Conservation (phyloP, 129 eudicot genomes). For the Erigeron canadensis region DNA sequence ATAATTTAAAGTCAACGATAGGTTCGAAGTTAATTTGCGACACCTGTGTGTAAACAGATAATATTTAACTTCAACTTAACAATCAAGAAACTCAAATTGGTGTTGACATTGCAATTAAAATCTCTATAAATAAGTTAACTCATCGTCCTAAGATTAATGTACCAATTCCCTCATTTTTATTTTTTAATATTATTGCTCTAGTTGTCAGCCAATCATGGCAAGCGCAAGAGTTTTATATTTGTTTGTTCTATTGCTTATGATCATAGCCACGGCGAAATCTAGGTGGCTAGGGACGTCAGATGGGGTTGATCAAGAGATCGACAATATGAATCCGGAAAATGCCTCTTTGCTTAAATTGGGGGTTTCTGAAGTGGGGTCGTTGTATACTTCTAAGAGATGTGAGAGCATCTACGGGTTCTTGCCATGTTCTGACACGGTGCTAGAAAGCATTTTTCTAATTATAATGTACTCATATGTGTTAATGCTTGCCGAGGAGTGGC, state of each 20-base stretch:
- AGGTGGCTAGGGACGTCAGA: conserved; percentile 17
- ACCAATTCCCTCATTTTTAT: not conserved
- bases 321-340: not conserved
- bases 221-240: not conserved
- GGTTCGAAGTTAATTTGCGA: too few relatives aligned
- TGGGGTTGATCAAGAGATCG: conserved; percentile 13
- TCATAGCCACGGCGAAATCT: conserved; percentile 1
- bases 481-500: conserved; percentile 9
- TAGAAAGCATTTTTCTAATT: conserved; percentile 4
- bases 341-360: not conserved
- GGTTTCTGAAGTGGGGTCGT: not conserved
- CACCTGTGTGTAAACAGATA: too few relatives aligned
- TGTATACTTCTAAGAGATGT: not conserved
- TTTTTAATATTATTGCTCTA: not conserved
- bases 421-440: conserved; percentile 13
- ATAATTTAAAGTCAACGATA: too few relatives aligned
- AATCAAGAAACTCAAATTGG: too few relatives aligned
- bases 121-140: not conserved
- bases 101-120: not conserved
- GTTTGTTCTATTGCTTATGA: not conserved
- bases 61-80: not conserved
- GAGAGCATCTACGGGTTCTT: conserved; percentile 16
- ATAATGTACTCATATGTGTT: conserved; percentile 15
- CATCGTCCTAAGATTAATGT: not conserved
- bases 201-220: not conserved